Conservation (phyloP, 345 rosid genomes). For the Streptanthus diversifolius region DNA sequence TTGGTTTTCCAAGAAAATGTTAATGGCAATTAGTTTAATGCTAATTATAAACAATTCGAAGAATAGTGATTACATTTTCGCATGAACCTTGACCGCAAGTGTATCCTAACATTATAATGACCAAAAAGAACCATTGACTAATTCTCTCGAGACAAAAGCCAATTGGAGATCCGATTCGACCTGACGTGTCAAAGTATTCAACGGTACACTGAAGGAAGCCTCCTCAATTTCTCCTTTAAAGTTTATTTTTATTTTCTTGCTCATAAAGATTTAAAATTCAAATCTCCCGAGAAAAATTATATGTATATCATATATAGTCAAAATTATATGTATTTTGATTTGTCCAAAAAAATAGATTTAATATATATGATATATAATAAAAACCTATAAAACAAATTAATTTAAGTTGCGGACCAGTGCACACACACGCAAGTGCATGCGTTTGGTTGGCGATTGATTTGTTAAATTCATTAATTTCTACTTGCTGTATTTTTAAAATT, state of each 20-base stretch:
- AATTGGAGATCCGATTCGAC: constrained; percentile 31
- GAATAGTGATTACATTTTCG: constrained; percentile 8
- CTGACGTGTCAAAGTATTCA: constrained; percentile 24
- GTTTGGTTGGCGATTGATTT: constrained; percentile 13
- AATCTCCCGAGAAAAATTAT: not conserved
- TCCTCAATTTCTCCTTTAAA: constrained; percentile 4
- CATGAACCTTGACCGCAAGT: constrained; percentile 30
- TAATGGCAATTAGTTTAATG: not conserved
- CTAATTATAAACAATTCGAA: constrained; percentile 12
- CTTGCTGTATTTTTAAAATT: not conserved
- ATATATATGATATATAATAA: no score
- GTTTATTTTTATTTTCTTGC: not conserved
- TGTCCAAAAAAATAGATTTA: no score
- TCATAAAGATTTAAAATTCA: constrained; percentile 2
- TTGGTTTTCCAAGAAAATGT: not conserved
- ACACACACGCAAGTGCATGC: constrained; percentile 5
- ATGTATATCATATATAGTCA: not conserved
- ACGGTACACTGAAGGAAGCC: constrained; percentile 11
- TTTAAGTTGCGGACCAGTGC: not conserved
- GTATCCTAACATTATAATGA: constrained; percentile 15
- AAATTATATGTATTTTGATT: no score
- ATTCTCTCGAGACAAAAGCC: constrained; percentile 14
- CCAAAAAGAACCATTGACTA: not conserved
- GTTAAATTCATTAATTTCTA: not conserved
- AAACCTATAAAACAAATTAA: not conserved